Evolutionary conservation across 768 basidiomycete species (phyloP).

Genomic region (Boletales sp.): DNA sequence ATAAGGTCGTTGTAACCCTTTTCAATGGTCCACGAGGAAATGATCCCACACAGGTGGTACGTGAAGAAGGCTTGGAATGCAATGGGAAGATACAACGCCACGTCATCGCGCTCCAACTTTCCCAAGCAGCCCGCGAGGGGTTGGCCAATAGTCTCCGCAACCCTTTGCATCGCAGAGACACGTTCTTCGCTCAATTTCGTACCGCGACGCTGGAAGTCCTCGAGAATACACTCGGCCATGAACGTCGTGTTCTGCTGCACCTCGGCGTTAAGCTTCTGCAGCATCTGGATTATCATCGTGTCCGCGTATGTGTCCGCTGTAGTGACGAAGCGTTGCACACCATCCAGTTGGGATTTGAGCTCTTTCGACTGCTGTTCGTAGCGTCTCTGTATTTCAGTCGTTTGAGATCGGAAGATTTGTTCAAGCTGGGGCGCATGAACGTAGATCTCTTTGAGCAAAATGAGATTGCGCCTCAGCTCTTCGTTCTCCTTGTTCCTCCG

Average conservation of each 20-base stretch:
- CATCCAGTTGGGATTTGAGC: constrained; percentile 1
- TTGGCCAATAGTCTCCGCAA: constrained; percentile 2
- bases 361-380: constrained; percentile 2
- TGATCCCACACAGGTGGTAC: background rate
- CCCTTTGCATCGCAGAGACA: background rate
- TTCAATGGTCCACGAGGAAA: constrained; percentile 13
- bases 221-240: constrained; percentile 5
- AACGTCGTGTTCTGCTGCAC: constrained; percentile 6
- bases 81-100: constrained; percentile 5
- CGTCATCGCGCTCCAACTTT: background rate
- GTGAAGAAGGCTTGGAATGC: constrained; percentile 9
- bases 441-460: constrained; percentile 8
- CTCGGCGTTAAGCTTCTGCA: constrained; percentile 13
- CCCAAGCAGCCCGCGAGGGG: background rate
- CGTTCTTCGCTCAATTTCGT: background rate
- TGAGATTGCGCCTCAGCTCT: background rate
- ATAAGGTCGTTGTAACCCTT: constrained; percentile 1
- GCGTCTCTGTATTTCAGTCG: constrained; percentile 1
- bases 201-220: background rate
- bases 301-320: constrained; percentile 8
- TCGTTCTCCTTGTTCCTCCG: constrained; percentile 8
- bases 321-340: constrained; percentile 1
- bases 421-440: constrained; percentile 4
- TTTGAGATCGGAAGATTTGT: constrained; percentile 11
- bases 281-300: background rate